A percentile compares a stretch with the other conserved stretches of the same genome.
phyloP scores from a whole-genome alignment of 1,139 yeast genomes.

The Ashbya aceris region DNA sequence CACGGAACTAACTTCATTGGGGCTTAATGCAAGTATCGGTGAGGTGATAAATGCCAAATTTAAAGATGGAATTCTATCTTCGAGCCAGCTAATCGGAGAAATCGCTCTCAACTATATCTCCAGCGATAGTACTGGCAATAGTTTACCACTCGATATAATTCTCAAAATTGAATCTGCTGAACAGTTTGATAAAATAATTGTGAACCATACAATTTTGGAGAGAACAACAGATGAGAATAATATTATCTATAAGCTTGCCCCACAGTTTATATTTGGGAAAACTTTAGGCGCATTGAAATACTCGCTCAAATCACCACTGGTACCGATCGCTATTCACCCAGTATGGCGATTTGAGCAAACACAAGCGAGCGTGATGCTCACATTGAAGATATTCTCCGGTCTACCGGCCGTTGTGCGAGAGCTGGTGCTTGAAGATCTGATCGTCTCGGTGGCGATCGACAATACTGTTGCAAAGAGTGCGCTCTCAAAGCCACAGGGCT shows the following conservation, averaged over 20 bases:
- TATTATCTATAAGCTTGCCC: constrained; percentile 25
- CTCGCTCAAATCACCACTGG: constrained; percentile 39
- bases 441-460: constrained; percentile 56
- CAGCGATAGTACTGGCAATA: constrained; percentile 19
- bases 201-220: constrained; percentile 33
- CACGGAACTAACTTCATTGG: constrained; percentile 40
- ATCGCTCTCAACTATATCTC: constrained; percentile 59
- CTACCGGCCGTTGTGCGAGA: constrained; percentile 38
- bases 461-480: constrained; percentile 53
- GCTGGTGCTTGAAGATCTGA: constrained; percentile 48
- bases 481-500: constrained; percentile 82
- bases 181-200: constrained; percentile 30
- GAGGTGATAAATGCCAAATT: constrained; percentile 72
- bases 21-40: constrained; percentile 68
- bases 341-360: constrained; percentile 81
- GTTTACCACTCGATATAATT: constrained; percentile 31
- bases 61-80: constrained; percentile 50
- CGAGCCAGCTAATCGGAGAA: constrained; percentile 67
- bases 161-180: constrained; percentile 27
- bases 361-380: constrained; percentile 78
- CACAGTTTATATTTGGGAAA: constrained; percentile 38
- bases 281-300: constrained; percentile 73
- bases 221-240: constrained; percentile 26
- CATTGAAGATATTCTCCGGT: constrained; percentile 37
- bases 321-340: constrained; percentile 70